Evolutionary conservation across 225 moss, liverwort and hornwort species (phyloP), one percentile per base, ranked within the genome.

Genomic region (Lunularia cruciata): DNA sequence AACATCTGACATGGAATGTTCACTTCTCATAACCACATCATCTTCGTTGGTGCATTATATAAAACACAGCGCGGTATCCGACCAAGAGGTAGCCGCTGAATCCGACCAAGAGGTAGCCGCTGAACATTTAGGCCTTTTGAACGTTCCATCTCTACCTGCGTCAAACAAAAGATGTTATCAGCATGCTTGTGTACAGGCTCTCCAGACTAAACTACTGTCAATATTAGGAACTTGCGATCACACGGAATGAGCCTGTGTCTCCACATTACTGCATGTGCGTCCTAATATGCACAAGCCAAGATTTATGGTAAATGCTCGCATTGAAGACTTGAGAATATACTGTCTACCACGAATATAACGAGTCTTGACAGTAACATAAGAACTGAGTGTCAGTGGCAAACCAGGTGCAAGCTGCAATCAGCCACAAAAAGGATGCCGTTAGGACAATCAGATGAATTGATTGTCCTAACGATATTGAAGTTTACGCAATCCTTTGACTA

Each of bases 111-210:
- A 45, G 85, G 84, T 56, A 99, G 65, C 45, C 83, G 88, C 80
- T 99, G 93, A 19, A 93, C 98, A 75, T 99, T 93, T 63, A 99
- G 74, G 40, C 89, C 78, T 79, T 92, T 99, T 60, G 89, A 85
- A 74, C 89, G 93, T 79, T 99, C 93, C 98, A 99, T 93, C 84
- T 99, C 93, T 82, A 99, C 96, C 94, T 94, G 67, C 65, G 73
- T 4, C 22, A 55, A 38, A 73, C n/a, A n/a, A n/a, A n/a, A n/a
- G n/a, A n/a, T n/a, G n/a, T n/a, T n/a, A n/a, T 43, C 5, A 11
- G 16, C 43, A 6, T 43, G 16, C 43, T 11, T 43, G 43, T 43
- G 11, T 43, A 11, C 16, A 43, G 43, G 3, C 16, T n/a, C n/a
- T n/a, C n/a, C n/a, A n/a, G n/a, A n/a, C n/a, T n/a, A n/a, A n/a